Percentiles rank a stretch among this genome's conserved stretches.
These are phyloP conservation scores for Pseudocercospora vitis DNA, from an alignment of 2,329 filamentous ascomycete species.

Conservation along the genomic window DNA sequence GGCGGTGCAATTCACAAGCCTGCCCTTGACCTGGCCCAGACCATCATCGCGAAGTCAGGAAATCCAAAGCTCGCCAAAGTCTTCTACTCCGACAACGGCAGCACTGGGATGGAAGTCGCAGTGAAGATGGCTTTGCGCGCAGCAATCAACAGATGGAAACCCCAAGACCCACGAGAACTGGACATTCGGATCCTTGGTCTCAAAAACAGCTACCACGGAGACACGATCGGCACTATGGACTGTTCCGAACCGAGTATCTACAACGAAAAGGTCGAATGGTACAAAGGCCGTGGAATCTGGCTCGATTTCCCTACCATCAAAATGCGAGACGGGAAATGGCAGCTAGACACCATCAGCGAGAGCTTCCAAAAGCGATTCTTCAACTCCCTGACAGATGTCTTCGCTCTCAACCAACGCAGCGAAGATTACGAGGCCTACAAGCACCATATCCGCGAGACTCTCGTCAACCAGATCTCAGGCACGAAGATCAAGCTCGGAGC, in stretches of 20 bases:
- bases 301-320: conserved; percentile 74
- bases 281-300: conserved; percentile 74
- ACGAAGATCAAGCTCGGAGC: conserved; percentile 71
- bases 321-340: conserved; percentile 66
- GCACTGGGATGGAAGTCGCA: conserved; percentile 79
- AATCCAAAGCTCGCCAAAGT: conserved; percentile 69
- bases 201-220: conserved; percentile 80
- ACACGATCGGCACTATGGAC: conserved; percentile 88
- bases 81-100: conserved; percentile 83
- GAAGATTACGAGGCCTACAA: conserved; percentile 27
- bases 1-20: conserved; percentile 77
- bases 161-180: conserved; percentile 41
- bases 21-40: conserved; percentile 67
- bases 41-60: conserved; percentile 57
- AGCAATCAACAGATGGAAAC: conserved; percentile 60
- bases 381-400: conserved; percentile 56
- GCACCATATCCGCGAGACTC: conserved; percentile 32
- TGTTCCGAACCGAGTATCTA: conserved; percentile 73
- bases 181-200: conserved; percentile 69
- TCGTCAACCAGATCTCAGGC: conserved; percentile 52
- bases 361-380: conserved; percentile 42
- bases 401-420: conserved; percentile 52
- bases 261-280: conserved; percentile 86
- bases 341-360: conserved; percentile 57
- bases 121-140: conserved; percentile 82